Evolutionary conservation across 1,139 yeast species (phyloP), one percentile per base, ranked within the genome.

Genomic region (Hyphopichia khmerensis): DNA sequence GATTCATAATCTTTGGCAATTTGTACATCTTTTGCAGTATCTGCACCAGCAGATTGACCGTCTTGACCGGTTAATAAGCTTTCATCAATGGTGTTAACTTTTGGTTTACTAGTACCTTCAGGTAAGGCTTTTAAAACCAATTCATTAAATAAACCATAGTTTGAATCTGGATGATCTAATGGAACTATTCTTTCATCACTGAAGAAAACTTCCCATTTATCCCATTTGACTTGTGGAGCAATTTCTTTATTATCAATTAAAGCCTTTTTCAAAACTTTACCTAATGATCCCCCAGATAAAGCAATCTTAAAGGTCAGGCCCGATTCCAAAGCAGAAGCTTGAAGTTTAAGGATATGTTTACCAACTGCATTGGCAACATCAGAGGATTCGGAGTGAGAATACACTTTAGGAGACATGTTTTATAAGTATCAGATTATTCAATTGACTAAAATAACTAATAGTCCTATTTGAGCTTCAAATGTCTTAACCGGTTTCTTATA

Each of bases 281-380:
- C 88, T 52, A 90, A 72, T 4, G 96, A 88, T 2, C 98, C 98
- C 35, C 97, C 98, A 43, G 95, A 84, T 38, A 91, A 75, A 18
- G 96, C 97, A 48, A 91, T 74, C 51, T 78, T 79, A 66, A 91
- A 91, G 21, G 62, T 59, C 43, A 55, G 65, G 35, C 56, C 59
- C 34, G 50, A 49, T 23, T 60, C 53, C 45, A 85, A 64, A 2
- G 82, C 82, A 26, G 66, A 60, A 47, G 81, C 67, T 60, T 86
- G 93, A 40, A 72, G 62, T 41, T 72, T 63, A 29, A 85, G 53
- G 34, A 86, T 69, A 55, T 77, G 77, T 38, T 64, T 53, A 13
- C 81, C 90, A 39, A 84, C 79, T 2, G 82, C 73, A 36, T 65
- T 62, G 48, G 90, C 84, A 36, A 84, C 82, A 23, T 75, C 80